Percentiles rank a stretch among this genome's conserved stretches.
phyloP scores from a whole-genome alignment of 75 land plant species.

The Pinus albicaulis region DNA sequence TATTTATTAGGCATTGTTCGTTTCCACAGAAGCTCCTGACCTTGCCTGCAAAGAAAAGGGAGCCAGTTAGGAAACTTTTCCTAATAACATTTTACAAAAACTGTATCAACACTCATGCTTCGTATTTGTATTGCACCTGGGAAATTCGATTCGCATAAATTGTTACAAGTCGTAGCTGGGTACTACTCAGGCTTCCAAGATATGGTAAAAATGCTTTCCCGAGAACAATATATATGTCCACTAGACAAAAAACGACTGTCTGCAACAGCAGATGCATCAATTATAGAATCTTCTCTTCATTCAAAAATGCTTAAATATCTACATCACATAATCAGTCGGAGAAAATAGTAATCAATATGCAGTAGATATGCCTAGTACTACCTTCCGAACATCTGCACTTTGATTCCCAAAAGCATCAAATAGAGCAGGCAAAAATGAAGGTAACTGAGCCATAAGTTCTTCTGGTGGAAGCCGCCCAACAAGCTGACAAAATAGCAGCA shows the following conservation, averaged over 20 bases:
- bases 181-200: slow-evolving; percentile 88
- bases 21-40: slow-evolving; percentile 50
- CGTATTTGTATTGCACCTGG: slow-evolving; percentile 28
- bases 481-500: slow-evolving; percentile 45
- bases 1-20: slow-evolving; percentile 19
- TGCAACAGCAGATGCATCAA: slow-evolving; percentile 28
- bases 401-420: slow-evolving; percentile 97
- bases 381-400: slow-evolving; percentile 99
- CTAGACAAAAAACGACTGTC: slow-evolving; percentile 96
- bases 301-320: not conserved
- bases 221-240: slow-evolving; percentile 96
- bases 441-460: slow-evolving; percentile 79
- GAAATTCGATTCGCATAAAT: slow-evolving; percentile 98
- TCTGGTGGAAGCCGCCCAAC: slow-evolving; percentile 90
- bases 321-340: not conserved
- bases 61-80: slow-evolving; percentile 1
- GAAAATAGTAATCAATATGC: not conserved
- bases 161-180: slow-evolving; percentile 89
- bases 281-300: not conserved
- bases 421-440: slow-evolving; percentile 89
- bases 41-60: slow-evolving; percentile 34
- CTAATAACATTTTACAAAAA: not conserved
- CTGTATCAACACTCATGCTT: not conserved
- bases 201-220: slow-evolving; percentile 95
- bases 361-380: slow-evolving; percentile 14